A percentile compares a stretch with the other conserved stretches of the same genome.
Conservation (phyloP, 176 grass and related monocot genomes). For the Bonia amplexicaulis region DNA sequence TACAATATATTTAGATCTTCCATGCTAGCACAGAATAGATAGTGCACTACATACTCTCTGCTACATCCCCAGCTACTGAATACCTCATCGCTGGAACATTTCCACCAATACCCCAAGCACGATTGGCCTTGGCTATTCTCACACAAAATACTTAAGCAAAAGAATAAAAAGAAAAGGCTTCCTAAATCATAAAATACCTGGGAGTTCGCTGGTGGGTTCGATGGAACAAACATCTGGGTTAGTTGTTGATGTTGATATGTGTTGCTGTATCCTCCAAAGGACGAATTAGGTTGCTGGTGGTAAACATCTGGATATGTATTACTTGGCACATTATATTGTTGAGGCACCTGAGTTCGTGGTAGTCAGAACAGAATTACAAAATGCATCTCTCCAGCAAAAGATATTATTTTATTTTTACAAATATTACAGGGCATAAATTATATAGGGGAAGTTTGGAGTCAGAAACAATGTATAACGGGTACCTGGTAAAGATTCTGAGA, state of each 20-base stretch:
- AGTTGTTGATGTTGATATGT: slow-evolving; percentile 50
- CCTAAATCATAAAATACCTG: slow-evolving; percentile 51
- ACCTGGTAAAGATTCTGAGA: slow-evolving; percentile 72
- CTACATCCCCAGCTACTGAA: not conserved
- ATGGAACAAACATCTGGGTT: slow-evolving; percentile 80
- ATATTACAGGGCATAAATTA: not conserved
- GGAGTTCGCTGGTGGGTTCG: slow-evolving; percentile 21
- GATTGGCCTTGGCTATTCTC: not conserved
- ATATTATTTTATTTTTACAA: slow-evolving; percentile 2
- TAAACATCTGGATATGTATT: slow-evolving; percentile 51
- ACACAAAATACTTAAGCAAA: not conserved
- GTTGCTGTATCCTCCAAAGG: slow-evolving; percentile 55
- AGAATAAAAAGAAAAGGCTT: not conserved
- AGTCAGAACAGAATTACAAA: slow-evolving; percentile 22
- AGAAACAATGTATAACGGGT: slow-evolving; percentile 16
- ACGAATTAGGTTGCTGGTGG: slow-evolving; percentile 33
- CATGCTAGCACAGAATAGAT: not conserved
- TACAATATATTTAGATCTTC: slow-evolving; percentile 3
- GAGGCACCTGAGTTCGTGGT: slow-evolving; percentile 30
- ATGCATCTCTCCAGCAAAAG: not conserved
- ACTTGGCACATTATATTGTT: slow-evolving; percentile 30
- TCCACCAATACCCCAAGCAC: not conserved
- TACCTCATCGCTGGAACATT: not conserved
- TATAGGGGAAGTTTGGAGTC: not conserved
- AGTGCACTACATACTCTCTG: not conserved